These are phyloP conservation scores for Bacterosira constricta DNA, from an alignment of 108 stramenopile genomes.

Conservation along the genomic window DNA sequence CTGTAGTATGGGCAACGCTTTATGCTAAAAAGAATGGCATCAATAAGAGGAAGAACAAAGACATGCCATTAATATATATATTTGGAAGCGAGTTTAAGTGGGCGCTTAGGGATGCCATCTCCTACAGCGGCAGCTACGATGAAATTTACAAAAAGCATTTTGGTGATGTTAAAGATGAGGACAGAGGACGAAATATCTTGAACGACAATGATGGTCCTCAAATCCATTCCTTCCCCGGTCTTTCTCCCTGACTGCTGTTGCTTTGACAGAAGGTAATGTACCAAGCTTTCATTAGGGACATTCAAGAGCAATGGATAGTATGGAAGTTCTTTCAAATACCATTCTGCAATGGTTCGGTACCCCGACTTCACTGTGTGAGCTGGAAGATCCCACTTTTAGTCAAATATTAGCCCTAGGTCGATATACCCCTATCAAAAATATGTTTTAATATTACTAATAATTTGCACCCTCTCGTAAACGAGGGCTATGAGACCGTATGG, in stretches of 20 bases:
- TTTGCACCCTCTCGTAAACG: too few relatives aligned
- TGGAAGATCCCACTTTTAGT: too few relatives aligned
- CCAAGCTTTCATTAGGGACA: too few relatives aligned
- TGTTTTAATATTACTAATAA: too few relatives aligned
- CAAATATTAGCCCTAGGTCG: too few relatives aligned
- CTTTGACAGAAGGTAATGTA: too few relatives aligned
- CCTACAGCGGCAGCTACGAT: constrained; percentile 17
- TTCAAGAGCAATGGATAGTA: too few relatives aligned
- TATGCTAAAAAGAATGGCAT: constrained; percentile 56
- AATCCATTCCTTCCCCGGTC: constrained; percentile 3
- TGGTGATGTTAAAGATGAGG: background rate
- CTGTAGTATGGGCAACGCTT: constrained; percentile 47
- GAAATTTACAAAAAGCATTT: constrained; percentile 20
- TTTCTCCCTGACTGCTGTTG: background rate
- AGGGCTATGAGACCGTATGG: too few relatives aligned
- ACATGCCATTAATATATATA: constrained; percentile 39
- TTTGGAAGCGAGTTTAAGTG: constrained; percentile 39
- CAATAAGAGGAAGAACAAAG: constrained; percentile 3
- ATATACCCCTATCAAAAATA: too few relatives aligned
- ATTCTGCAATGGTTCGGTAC: too few relatives aligned
- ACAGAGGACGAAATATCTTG: constrained; percentile 25
- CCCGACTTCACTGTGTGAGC: background rate
- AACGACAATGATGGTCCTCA: constrained; percentile 13
- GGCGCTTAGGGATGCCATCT: constrained; percentile 23
- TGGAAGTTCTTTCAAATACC: too few relatives aligned